Conservation (phyloP, 257 asterid species). For the Leptodermis oblonga region DNA sequence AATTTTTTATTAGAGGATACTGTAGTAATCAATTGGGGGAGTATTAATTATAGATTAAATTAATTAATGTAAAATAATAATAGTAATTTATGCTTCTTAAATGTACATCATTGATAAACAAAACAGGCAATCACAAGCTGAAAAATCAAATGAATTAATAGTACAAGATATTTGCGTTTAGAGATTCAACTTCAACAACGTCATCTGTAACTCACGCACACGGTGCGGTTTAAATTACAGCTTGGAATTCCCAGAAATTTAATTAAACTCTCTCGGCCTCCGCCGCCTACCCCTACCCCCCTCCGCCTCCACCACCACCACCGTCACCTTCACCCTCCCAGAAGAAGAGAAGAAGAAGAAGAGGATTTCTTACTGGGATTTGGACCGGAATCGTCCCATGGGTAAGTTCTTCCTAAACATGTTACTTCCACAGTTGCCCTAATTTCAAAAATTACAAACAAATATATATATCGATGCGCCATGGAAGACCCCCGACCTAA, state of each 20-base stretch:
- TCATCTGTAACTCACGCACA: neutral
- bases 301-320: neutral
- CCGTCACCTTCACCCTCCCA: neutral
- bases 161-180: too few species aligned
- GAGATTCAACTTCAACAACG: neutral
- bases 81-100: too few species aligned
- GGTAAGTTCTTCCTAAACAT: neutral
- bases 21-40: too few species aligned
- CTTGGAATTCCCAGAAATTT: neutral
- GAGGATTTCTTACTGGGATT: neutral
- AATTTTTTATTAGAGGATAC: too few species aligned
- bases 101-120: too few species aligned
- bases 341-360: neutral
- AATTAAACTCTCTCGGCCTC: neutral
- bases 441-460: neutral
- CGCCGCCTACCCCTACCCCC: too few species aligned
- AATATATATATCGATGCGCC: neutral
- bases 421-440: neutral
- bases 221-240: neutral
- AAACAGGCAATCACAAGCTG: too few species aligned
- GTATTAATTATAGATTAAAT: too few species aligned
- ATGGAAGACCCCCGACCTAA: slow-evolving; percentile 49
- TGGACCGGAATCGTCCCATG: neutral
- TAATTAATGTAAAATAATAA: too few species aligned
- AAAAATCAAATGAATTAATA: too few species aligned